Conservation (phyloP, 768 basidiomycete genomes). For the Phanerodontia chrysosporium region DNA sequence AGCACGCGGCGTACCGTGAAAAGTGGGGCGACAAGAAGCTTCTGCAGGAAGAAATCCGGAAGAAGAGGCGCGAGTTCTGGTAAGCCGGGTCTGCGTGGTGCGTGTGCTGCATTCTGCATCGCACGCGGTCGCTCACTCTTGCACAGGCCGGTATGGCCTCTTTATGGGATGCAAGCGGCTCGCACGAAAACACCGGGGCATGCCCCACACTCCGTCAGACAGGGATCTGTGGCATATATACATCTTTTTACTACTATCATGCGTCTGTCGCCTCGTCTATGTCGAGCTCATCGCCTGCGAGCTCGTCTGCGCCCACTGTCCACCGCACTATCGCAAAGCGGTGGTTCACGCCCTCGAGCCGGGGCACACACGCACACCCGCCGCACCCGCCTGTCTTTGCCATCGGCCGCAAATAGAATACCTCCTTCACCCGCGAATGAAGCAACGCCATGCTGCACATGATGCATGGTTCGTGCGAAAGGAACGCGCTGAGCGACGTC, state of each 20-base stretch:
- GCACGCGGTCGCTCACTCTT: no score
- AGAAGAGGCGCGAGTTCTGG: slow-evolving; percentile 72
- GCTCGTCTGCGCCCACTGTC: slow-evolving; percentile 32
- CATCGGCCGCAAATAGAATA: slow-evolving; percentile 74
- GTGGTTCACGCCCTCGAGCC: slow-evolving; percentile 86
- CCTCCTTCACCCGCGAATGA: slow-evolving; percentile 89
- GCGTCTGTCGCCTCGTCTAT: slow-evolving; percentile 27
- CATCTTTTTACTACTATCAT: slow-evolving; percentile 19
- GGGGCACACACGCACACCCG: slow-evolving; percentile 68
- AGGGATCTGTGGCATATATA: slow-evolving; percentile 7
- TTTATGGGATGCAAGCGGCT: no score
- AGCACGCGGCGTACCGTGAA: slow-evolving; percentile 43
- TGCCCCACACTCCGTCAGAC: background rate
- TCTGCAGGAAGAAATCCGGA: slow-evolving; percentile 56
- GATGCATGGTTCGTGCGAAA: slow-evolving; percentile 94
- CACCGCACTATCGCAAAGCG: slow-evolving; percentile 73
- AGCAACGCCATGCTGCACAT: slow-evolving; percentile 97
- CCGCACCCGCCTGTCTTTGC: slow-evolving; percentile 84
- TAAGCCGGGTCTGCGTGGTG: slow-evolving; percentile 27
- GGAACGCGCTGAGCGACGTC: slow-evolving; percentile 79
- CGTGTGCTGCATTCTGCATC: background rate
- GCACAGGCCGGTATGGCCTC: no score
- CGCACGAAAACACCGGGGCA: no score
- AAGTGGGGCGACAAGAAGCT: slow-evolving; percentile 72
- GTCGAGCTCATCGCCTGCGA: slow-evolving; percentile 12